These are phyloP conservation scores for Cercospora sp. DNA, from an alignment of 2,329 filamentous ascomycete genomes.

Conservation along the genomic window DNA sequence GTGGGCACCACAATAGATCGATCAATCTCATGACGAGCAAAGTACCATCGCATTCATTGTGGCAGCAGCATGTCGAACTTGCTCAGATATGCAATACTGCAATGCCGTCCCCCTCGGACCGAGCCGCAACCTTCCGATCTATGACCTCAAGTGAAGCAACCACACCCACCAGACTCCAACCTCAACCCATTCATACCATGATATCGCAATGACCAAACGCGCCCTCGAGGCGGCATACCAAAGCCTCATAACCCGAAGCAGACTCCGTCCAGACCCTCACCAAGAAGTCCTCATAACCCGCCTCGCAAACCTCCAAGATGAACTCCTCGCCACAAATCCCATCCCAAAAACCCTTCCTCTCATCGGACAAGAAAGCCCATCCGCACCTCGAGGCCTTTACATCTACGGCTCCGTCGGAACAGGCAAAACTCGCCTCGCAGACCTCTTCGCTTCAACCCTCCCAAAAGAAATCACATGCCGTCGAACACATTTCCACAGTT, in stretches of 20 bases:
- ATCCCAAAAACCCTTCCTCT: background rate
- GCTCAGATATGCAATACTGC: background rate
- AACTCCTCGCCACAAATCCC: slow-evolving; percentile 18
- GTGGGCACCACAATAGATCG: no score
- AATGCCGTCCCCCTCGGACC: background rate
- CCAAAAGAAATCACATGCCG: slow-evolving; percentile 47
- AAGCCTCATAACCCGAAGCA: slow-evolving; percentile 22
- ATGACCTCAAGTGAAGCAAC: slow-evolving; percentile 12
- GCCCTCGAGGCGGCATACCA: slow-evolving; percentile 30
- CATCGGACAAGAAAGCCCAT: background rate
- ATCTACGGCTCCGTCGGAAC: slow-evolving; percentile 77
- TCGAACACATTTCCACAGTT: slow-evolving; percentile 78
- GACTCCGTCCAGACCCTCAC: slow-evolving; percentile 25
- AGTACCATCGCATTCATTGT: background rate
- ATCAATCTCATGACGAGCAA: no score
- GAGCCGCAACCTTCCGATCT: slow-evolving; percentile 1
- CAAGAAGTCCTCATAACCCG: slow-evolving; percentile 29
- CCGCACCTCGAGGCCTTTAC: slow-evolving; percentile 56
- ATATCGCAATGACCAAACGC: slow-evolving; percentile 21
- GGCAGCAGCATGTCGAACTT: background rate
- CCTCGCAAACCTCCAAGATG: slow-evolving; percentile 28
- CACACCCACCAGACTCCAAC: background rate
- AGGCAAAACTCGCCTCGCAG: slow-evolving; percentile 75
- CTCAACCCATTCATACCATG: background rate
- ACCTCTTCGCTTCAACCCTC: slow-evolving; percentile 70